These are phyloP conservation scores for Geum urbanum DNA, from an alignment of 306 rosid species.

Conservation along the genomic window DNA sequence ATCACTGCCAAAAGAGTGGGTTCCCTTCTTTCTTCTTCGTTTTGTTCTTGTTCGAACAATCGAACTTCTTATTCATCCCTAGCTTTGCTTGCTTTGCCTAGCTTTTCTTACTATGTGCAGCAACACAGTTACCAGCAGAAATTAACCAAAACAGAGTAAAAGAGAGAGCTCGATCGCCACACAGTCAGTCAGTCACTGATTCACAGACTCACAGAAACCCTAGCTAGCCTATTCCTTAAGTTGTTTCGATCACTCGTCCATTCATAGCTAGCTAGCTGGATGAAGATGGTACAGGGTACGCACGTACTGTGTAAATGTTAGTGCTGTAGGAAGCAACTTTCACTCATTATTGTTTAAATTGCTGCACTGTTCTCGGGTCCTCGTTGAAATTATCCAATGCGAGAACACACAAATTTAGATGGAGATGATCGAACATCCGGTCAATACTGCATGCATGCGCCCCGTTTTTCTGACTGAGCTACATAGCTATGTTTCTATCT, in stretches of 20 bases:
- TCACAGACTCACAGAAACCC: conserved; percentile 1
- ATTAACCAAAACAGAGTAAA: not conserved
- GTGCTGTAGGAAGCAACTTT: not conserved
- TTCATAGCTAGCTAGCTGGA: not conserved
- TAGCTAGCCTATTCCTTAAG: not conserved
- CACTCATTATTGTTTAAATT: not conserved
- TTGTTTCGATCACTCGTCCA: not conserved
- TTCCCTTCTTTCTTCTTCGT: not conserved
- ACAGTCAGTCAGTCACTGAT: not conserved
- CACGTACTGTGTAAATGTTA: not conserved
- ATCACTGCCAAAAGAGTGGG: not conserved
- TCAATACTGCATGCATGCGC: not conserved
- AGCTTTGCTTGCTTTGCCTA: too few relatives aligned
- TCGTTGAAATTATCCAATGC: not conserved
- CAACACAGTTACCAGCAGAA: not conserved
- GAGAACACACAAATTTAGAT: not conserved
- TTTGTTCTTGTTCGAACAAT: too few relatives aligned
- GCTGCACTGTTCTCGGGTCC: not conserved
- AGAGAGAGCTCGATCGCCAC: not conserved
- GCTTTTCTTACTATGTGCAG: not conserved
- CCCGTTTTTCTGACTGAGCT: not conserved
- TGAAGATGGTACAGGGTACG: not conserved
- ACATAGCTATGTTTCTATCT: not conserved
- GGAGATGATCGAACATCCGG: not conserved
- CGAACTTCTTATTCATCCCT: too few relatives aligned